Percentiles rank a stretch among this genome's conserved stretches.
Evolutionary conservation across 2,329 filamentous ascomycete genomes (phyloP).

Genomic region (Periglandula ipomoeae): DNA sequence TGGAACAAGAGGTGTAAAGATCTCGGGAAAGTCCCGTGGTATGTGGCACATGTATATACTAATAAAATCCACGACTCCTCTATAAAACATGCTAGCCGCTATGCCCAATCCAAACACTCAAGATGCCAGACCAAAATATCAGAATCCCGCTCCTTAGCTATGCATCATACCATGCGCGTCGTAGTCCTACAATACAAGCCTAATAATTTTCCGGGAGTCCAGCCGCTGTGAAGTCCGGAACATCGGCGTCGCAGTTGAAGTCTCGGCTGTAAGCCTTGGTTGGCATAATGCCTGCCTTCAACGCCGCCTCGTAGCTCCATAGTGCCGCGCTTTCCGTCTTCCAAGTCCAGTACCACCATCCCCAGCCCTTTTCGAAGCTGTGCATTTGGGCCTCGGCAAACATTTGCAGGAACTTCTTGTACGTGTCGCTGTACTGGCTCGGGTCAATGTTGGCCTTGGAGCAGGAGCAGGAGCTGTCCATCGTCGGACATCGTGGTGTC

Average conservation of each 20-base stretch:
- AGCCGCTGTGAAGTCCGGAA: slow-evolving; percentile 40
- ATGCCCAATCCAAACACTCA: slow-evolving; percentile 1
- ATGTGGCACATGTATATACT: too few species aligned
- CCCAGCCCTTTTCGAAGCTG: slow-evolving; percentile 85
- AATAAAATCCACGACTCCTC: too few species aligned
- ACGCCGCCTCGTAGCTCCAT: slow-evolving; percentile 84
- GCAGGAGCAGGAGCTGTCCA: slow-evolving; percentile 61
- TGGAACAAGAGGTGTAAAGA: too few species aligned
- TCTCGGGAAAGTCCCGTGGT: too few species aligned
- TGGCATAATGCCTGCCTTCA: slow-evolving; percentile 72
- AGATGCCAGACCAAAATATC: not conserved
- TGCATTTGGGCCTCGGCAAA: slow-evolving; percentile 97
- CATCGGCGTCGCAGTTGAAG: slow-evolving; percentile 57
- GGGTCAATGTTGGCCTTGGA: slow-evolving; percentile 65
- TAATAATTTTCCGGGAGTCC: slow-evolving; percentile 42
- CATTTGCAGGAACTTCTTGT: slow-evolving; percentile 78
- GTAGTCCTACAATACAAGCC: not conserved
- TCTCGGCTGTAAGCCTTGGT: slow-evolving; percentile 58
- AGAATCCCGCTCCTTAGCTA: not conserved
- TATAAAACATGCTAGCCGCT: not conserved
- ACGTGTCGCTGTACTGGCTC: slow-evolving; percentile 55
- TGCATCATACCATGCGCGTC: not conserved
- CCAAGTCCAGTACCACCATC: slow-evolving; percentile 99
- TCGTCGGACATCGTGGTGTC: slow-evolving; percentile 64
- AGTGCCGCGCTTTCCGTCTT: slow-evolving; percentile 76